These are phyloP conservation scores for Verticillium longisporum DNA, from an alignment of 2,329 filamentous ascomycete species.

Conservation along the genomic window DNA sequence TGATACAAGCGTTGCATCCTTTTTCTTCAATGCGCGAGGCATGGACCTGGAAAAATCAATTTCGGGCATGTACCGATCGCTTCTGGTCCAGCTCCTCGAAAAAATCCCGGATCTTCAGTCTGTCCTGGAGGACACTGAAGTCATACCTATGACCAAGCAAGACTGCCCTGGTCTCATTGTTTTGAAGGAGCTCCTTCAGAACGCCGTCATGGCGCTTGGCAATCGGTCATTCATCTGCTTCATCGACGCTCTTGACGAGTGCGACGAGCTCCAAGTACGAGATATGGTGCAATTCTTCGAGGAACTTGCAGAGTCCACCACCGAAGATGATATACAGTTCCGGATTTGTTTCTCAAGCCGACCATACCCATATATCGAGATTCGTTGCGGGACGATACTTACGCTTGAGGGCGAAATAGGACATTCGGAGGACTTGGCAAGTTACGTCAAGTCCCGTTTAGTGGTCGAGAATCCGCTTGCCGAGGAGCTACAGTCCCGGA, in stretches of 20 bases:
- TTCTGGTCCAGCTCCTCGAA: constrained; percentile 37
- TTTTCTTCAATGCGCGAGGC: constrained; percentile 43
- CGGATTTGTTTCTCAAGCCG: constrained; percentile 5
- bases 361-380: constrained; percentile 5
- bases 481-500: constrained; percentile 17
- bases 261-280: not conserved
- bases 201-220: not conserved
- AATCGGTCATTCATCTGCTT: constrained; percentile 6
- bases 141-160: not conserved
- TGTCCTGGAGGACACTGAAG: constrained; percentile 17
- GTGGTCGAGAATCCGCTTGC: constrained; percentile 10
- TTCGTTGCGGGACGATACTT: constrained; percentile 5
- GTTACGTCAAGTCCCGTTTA: constrained; percentile 11
- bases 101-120: constrained; percentile 23
- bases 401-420: constrained; percentile 16
- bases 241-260: constrained; percentile 7
- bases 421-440: constrained; percentile 16
- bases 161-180: not conserved
- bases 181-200: not conserved
- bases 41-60: constrained; percentile 33
- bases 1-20: constrained; percentile 16
- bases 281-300: constrained; percentile 1
- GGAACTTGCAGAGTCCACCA: not conserved
- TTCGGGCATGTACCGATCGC: constrained; percentile 40
- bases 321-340: not conserved